phyloP scores from a whole-genome alignment of 495 filamentous ascomycete species.

The Aspergillus sparsus region DNA sequence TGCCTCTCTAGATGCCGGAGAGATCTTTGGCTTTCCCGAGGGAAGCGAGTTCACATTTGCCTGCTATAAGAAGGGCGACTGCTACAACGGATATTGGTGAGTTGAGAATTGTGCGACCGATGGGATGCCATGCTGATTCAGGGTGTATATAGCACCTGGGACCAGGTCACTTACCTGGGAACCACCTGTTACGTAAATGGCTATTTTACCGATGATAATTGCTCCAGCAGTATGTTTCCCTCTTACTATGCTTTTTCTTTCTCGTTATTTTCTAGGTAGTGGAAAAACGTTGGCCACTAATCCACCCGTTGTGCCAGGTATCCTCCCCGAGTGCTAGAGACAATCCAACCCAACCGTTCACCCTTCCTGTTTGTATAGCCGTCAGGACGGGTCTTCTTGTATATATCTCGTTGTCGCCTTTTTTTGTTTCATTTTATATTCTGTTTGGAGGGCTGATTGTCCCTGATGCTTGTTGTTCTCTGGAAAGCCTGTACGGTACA shows the following conservation, averaged over 20 bases:
- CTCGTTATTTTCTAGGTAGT: neutral
- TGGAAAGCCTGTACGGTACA: too few relatives aligned
- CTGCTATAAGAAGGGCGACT: constrained; percentile 4
- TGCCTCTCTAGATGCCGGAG: neutral
- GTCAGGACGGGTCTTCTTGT: too few relatives aligned
- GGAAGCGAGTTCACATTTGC: neutral
- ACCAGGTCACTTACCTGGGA: neutral
- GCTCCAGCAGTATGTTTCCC: constrained; percentile 3
- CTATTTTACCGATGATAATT: constrained; percentile 6
- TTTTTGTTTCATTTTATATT: too few relatives aligned
- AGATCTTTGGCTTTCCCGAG: neutral
- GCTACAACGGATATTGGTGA: constrained; percentile 5
- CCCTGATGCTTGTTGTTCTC: too few relatives aligned
- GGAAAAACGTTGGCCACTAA: neutral
- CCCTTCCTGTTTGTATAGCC: too few relatives aligned
- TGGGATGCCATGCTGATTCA: neutral
- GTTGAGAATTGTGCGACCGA: neutral
- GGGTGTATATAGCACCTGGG: neutral
- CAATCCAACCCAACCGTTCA: too few relatives aligned
- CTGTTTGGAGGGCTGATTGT: too few relatives aligned
- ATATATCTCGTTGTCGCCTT: too few relatives aligned
- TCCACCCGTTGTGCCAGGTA: too few relatives aligned
- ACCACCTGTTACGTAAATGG: constrained; percentile 6
- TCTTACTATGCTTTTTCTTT: neutral
- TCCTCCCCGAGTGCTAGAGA: too few relatives aligned